Percentiles rank a stretch among this genome's conserved stretches.
Conservation (phyloP, 2,329 filamentous ascomycete species). For the Hyphodiscus sp. region DNA sequence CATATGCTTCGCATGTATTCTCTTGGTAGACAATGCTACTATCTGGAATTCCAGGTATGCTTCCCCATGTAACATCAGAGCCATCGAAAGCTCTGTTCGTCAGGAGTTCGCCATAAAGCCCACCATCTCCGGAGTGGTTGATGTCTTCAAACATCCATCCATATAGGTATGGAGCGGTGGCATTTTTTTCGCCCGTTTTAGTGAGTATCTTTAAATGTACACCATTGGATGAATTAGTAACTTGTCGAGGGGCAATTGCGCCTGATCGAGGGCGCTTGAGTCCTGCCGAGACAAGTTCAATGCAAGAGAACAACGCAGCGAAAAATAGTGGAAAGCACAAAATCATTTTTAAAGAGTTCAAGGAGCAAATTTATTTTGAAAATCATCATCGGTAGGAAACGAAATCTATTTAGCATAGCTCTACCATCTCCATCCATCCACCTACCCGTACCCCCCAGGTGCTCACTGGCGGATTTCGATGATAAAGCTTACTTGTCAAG, state of each 20-base stretch:
- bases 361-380: too few species aligned
- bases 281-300: not conserved
- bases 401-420: too few species aligned
- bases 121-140: slow-evolving; percentile 49
- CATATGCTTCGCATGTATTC: slow-evolving; percentile 12
- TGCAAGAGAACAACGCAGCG: not conserved
- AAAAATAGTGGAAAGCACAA: too few species aligned
- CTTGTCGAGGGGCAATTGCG: not conserved
- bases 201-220: slow-evolving; percentile 5
- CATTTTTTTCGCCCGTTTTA: slow-evolving; percentile 14
- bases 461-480: too few species aligned
- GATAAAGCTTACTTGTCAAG: too few species aligned
- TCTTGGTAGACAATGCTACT: slow-evolving; percentile 13
- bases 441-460: too few species aligned
- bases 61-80: slow-evolving; percentile 12
- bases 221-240: not conserved
- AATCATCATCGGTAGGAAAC: too few species aligned
- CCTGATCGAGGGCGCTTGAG: not conserved
- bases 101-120: slow-evolving; percentile 64
- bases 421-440: too few species aligned
- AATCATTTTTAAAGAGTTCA: too few species aligned
- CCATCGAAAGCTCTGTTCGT: slow-evolving; percentile 63
- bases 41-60: slow-evolving; percentile 1
- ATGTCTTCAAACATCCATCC: slow-evolving; percentile 24
- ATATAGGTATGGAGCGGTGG: slow-evolving; percentile 17